phyloP scores from a whole-genome alignment of 441 rosid species.

The Erodium texanum region DNA sequence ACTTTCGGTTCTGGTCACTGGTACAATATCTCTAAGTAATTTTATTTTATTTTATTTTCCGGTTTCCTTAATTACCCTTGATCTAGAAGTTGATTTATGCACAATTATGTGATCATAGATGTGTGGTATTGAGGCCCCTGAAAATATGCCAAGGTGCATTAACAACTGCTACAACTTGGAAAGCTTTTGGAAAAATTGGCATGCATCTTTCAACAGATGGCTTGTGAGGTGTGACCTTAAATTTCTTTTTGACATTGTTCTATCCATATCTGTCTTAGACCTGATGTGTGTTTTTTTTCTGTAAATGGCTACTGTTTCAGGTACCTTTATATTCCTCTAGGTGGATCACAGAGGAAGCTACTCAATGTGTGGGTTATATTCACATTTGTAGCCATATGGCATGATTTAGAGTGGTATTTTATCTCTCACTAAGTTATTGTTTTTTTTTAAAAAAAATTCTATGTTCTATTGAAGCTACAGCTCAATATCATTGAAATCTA shows the following conservation, averaged over 20 bases:
- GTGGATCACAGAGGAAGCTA: constrained; percentile 75
- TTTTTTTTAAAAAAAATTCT: background rate
- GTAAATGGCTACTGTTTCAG: constrained; percentile 26
- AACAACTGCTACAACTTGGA: constrained; percentile 86
- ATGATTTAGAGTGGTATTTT: constrained; percentile 85
- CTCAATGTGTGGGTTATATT: constrained; percentile 81
- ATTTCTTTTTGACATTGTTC: background rate
- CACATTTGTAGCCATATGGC: constrained; percentile 96
- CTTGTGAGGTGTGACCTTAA: constrained; percentile 61
- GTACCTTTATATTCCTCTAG: constrained; percentile 95
- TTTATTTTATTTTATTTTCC: background rate
- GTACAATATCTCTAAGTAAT: constrained; percentile 31
- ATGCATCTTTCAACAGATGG: constrained; percentile 97
- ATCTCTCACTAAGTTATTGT: constrained; percentile 5
- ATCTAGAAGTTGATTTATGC: constrained; percentile 4
- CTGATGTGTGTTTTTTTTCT: constrained; percentile 6
- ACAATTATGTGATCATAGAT: constrained; percentile 32
- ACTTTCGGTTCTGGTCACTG: constrained; percentile 93
- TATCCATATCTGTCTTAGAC: constrained; percentile 11
- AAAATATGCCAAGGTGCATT: constrained; percentile 88
- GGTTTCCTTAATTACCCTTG: background rate
- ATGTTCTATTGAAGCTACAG: constrained; percentile 6
- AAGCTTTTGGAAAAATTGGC: constrained; percentile 97
- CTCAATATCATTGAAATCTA: constrained; percentile 1
- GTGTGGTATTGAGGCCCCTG: constrained; percentile 80